A percentile compares a stretch with the other conserved stretches of the same genome.
Conservation (phyloP, 2,329 filamentous ascomycete genomes). For the Fusarium scirpi region DNA sequence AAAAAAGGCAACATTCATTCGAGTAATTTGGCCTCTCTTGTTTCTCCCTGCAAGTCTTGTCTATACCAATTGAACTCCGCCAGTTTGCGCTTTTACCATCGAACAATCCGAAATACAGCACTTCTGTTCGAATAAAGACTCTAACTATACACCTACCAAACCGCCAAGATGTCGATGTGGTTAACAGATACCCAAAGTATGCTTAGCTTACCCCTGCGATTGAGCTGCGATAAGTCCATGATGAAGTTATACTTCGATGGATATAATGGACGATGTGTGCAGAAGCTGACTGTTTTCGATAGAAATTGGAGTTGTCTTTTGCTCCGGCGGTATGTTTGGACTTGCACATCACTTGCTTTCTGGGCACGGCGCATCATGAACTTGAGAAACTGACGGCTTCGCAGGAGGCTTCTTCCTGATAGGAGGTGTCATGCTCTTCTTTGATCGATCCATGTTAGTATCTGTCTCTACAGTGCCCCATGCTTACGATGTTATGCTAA, state of each 20-base stretch:
- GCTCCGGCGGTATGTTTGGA: conserved; percentile 86
- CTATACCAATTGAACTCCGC: conserved; percentile 10
- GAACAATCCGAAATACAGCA: not conserved
- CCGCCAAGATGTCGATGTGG: conserved; percentile 80
- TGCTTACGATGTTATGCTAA: conserved; percentile 90
- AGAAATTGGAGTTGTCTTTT: conserved; percentile 99
- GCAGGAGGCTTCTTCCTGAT: conserved; percentile 94
- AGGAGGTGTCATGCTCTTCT: conserved; percentile 95
- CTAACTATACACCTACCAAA: conserved; percentile 7
- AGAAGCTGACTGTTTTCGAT: conserved; percentile 50
- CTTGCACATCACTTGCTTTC: conserved; percentile 33
- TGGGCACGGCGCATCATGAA: conserved; percentile 39
- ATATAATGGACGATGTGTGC: not conserved
- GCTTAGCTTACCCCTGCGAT: conserved; percentile 51
- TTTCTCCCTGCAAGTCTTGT: conserved; percentile 29
- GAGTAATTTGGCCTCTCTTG: conserved; percentile 31
- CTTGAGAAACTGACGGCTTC: conserved; percentile 34
- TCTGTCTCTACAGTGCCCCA: not conserved
- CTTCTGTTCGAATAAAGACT: conserved; percentile 1
- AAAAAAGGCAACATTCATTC: conserved; percentile 36
- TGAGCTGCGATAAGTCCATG: conserved; percentile 3
- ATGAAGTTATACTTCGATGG: conserved; percentile 3
- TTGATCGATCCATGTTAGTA: conserved; percentile 92
- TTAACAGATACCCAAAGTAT: conserved; percentile 94
- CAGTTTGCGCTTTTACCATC: not conserved